Conservation (phyloP, 1,139 yeast genomes). For the Magnusiomyces sp. region DNA sequence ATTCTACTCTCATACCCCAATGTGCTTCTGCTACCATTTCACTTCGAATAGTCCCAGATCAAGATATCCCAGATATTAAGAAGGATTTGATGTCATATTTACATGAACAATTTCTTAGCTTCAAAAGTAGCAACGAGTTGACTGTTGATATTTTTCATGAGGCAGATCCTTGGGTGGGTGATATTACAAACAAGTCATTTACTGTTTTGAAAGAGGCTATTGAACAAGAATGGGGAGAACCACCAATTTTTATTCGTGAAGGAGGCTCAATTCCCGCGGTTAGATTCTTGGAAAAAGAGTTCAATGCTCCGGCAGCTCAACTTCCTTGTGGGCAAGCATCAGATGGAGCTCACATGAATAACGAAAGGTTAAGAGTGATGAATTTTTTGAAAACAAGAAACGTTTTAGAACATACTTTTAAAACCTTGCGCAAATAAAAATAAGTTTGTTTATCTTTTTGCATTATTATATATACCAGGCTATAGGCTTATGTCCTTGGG, state of each 20-base stretch:
- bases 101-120: conserved; percentile 35
- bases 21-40: conserved; percentile 69
- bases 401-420: conserved; percentile 39
- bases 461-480: neutral
- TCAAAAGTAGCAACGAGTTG: conserved; percentile 55
- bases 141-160: conserved; percentile 59
- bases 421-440: conserved; percentile 11
- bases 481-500: neutral
- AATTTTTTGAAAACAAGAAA: conserved; percentile 69
- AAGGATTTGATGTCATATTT: conserved; percentile 42
- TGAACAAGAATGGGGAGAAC: conserved; percentile 42
- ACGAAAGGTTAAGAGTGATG: conserved; percentile 72
- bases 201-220: conserved; percentile 54
- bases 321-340: conserved; percentile 94
- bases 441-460: neutral
- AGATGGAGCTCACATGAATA: conserved; percentile 87
- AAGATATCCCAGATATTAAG: conserved; percentile 55
- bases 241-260: conserved; percentile 81
- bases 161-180: conserved; percentile 96
- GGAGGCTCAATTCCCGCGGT: conserved; percentile 96
- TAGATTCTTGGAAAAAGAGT: conserved; percentile 70
- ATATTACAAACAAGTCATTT: conserved; percentile 67
- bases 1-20: conserved; percentile 83
- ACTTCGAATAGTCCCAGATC: conserved; percentile 84
- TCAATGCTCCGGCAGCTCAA: conserved; percentile 86